These are phyloP conservation scores for Aphanomyces euteiches DNA, from an alignment of 352 stramenopile species.

Conservation along the genomic window DNA sequence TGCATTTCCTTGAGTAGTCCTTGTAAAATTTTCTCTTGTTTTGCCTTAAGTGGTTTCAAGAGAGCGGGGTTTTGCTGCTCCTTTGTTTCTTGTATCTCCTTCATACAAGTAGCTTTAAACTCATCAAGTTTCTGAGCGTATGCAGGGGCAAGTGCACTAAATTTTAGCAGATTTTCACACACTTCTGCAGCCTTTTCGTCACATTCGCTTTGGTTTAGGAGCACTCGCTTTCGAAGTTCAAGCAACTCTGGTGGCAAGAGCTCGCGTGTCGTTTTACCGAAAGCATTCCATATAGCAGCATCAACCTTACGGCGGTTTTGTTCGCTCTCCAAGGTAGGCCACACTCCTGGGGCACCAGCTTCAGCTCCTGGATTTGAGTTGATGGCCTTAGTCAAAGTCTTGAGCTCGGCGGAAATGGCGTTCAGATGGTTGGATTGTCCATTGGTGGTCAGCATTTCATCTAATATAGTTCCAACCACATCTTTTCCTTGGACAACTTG, in stretches of 20 bases:
- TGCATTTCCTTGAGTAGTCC: constrained; percentile 24
- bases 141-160: constrained; percentile 3
- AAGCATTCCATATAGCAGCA: constrained; percentile 24
- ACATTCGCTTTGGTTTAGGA: neutral
- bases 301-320: constrained; percentile 24
- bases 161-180: constrained; percentile 14
- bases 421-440: neutral
- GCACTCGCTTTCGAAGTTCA: neutral
- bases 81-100: constrained; percentile 1
- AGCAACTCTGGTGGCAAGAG: constrained; percentile 14
- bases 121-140: constrained; percentile 24
- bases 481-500: constrained; percentile 1
- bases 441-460: constrained; percentile 15
- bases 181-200: neutral
- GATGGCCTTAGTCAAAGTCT: neutral
- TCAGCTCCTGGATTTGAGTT: neutral
- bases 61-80: constrained; percentile 30
- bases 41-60: constrained; percentile 18
- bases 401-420: neutral
- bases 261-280: constrained; percentile 23
- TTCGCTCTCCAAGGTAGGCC: constrained; percentile 13
- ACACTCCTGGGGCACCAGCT: neutral
- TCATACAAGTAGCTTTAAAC: constrained; percentile 5
- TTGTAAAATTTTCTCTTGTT: constrained; percentile 20
- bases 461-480: constrained; percentile 7